These are phyloP conservation scores for Casuarina cunninghamiana DNA, from an alignment of 306 rosid genomes.

Conservation along the genomic window DNA sequence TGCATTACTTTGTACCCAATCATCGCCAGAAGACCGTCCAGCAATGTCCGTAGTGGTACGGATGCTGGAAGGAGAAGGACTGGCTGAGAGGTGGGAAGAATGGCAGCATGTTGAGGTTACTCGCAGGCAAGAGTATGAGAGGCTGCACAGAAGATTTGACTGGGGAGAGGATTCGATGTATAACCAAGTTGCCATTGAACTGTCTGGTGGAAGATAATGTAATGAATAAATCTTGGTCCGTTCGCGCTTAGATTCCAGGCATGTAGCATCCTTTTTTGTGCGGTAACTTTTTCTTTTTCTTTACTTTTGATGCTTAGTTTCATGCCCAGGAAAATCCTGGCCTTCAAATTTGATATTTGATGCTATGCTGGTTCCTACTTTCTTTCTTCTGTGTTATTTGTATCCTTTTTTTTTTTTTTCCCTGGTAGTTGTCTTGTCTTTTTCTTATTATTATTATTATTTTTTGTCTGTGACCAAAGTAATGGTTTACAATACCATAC, in stretches of 20 bases:
- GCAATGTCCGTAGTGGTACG: conserved; percentile 94
- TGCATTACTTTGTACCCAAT: conserved; percentile 94
- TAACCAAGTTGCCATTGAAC: conserved; percentile 87
- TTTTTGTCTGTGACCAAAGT: neutral
- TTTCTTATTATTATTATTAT: neutral
- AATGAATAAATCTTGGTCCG: conserved; percentile 8
- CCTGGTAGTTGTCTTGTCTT: neutral
- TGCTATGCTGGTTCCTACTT: neutral
- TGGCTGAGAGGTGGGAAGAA: conserved; percentile 99
- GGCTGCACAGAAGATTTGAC: conserved; percentile 90
- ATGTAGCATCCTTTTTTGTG: conserved; percentile 34
- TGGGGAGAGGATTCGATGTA: conserved; percentile 95
- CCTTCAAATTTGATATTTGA: neutral
- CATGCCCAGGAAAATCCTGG: conserved; percentile 16
- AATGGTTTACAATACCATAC: neutral
- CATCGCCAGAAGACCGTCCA: conserved; percentile 93
- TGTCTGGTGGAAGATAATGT: conserved; percentile 89
- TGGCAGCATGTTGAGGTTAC: conserved; percentile 93
- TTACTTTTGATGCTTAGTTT: conserved; percentile 8
- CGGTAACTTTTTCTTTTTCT: conserved; percentile 32
- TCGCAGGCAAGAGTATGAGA: conserved; percentile 85
- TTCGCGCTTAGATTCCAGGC: conserved; percentile 11
- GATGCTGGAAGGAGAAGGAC: conserved; percentile 98
- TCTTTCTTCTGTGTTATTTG: no score
- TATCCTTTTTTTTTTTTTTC: neutral